phyloP scores from a whole-genome alignment of 305 asterid species.

The Fraxinus platypoda region DNA sequence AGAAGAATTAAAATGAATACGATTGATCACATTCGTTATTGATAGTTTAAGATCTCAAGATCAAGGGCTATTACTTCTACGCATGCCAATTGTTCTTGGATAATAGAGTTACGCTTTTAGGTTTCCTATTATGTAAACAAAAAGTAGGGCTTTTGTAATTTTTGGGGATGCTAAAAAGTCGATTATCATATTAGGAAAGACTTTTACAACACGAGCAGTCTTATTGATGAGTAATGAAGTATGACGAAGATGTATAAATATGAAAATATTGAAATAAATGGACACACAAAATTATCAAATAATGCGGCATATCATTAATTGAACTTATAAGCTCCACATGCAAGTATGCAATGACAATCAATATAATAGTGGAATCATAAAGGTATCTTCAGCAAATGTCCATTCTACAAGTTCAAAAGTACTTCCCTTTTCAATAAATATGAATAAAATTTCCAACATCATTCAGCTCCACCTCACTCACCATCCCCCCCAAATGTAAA shows the following conservation, averaged over 20 bases:
- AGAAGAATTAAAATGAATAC: neutral
- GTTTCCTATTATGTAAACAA: neutral
- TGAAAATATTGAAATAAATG: neutral
- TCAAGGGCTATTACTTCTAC: neutral
- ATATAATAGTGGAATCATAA: neutral
- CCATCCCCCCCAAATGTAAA: neutral
- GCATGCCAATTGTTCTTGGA: neutral
- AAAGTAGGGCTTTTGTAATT: neutral
- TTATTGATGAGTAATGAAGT: neutral
- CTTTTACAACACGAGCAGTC: neutral
- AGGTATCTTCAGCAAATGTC: neutral
- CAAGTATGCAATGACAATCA: neutral
- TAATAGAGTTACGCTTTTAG: neutral
- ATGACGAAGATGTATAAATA: neutral
- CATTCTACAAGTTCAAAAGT: neutral
- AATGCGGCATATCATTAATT: neutral
- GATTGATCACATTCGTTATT: neutral
- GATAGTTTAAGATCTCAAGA: neutral
- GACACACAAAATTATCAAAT: neutral
- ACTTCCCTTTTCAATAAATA: neutral
- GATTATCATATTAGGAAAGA: neutral
- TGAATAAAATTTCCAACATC: neutral
- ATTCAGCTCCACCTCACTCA: neutral
- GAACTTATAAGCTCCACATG: neutral
- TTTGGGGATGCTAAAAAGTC: neutral